These are phyloP conservation scores for Daldinia eschscholtzii DNA, from an alignment of 2,329 filamentous ascomycete genomes.

Conservation along the genomic window DNA sequence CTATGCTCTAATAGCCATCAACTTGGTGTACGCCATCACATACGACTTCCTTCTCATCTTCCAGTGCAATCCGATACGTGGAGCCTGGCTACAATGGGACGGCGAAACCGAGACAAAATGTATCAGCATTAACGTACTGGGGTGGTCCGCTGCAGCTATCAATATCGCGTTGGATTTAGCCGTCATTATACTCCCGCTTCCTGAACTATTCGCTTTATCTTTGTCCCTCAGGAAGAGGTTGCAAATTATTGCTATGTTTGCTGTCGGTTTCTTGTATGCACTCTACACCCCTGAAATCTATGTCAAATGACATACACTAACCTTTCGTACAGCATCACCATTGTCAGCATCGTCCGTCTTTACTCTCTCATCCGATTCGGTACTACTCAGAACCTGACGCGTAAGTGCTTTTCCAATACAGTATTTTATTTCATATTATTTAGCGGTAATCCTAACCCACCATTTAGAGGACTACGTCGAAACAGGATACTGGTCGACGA, in stretches of 20 bases:
- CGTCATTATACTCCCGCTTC: constrained; percentile 52
- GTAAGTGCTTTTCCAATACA: constrained; percentile 39
- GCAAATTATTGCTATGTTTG: constrained; percentile 55
- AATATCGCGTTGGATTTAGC: constrained; percentile 52
- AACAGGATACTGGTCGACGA: constrained; percentile 52
- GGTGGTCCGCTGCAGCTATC: constrained; percentile 52
- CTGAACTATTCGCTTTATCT: constrained; percentile 48
- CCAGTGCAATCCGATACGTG: constrained; percentile 51
- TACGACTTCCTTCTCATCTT: constrained; percentile 50
- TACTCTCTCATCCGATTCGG: constrained; percentile 48
- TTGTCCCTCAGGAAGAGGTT: constrained; percentile 51
- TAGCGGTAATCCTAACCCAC: constrained; percentile 13
- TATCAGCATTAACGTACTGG: constrained; percentile 51
- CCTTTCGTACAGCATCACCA: constrained; percentile 44
- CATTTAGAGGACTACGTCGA: constrained; percentile 51
- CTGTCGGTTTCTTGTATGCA: constrained; percentile 53
- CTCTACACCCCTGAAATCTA: not conserved
- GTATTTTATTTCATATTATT: constrained; percentile 13
- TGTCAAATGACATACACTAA: constrained; percentile 18
- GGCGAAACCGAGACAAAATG: constrained; percentile 51
- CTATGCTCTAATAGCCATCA: constrained; percentile 50
- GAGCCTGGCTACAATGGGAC: constrained; percentile 53
- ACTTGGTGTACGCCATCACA: constrained; percentile 45
- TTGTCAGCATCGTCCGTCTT: constrained; percentile 51
- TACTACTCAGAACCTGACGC: constrained; percentile 46